Evolutionary conservation across 2,329 filamentous ascomycete genomes (phyloP), one percentile per base, ranked within the genome.

Genomic region (Arachnopeziza araneosa): DNA sequence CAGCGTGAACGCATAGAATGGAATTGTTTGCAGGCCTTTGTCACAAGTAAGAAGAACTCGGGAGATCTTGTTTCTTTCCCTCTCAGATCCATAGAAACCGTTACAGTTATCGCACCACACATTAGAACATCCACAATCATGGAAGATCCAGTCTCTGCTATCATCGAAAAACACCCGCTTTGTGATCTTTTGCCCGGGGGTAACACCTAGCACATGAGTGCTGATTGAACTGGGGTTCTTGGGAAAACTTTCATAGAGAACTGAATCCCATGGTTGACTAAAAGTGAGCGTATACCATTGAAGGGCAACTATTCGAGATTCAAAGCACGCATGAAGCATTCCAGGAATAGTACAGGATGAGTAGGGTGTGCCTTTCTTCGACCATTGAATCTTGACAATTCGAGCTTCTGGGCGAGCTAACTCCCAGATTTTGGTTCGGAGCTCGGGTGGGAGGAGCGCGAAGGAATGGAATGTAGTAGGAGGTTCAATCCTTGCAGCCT

Each of bases 311-410:
- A 24, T 24, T 55, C 56, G 22, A 12, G 60, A 59, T 6, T 53
- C 53, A 17, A 44, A 48, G 22, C 56, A 61, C 5, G 48, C 54
- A n/a, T 61, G 56, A n/a, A 61, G 52, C 32, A 60, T 26, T 9
- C 24, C 23, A 24, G 59, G 59, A 21, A 60, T 22, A 4, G 55
- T 51, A 19, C 50, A 44, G 24, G 52, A 1, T 51, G 57, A 55
- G 24, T 23, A 23, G 14, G 50, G 21, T 3, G n/a, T 52, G 10
- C 24, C 50, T 24, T 24, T 52, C n/a, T 52, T 52, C 22, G 50
- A 22, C 50, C 50, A 52, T 52, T 52, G 4, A 24, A 24, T 8
- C 24, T 24, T 22, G 50, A 52, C 50, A 14, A 52, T 24, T 52
- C 50, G 9, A 6, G 50, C 21, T 24, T 52, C 50, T 12, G 50